Evolutionary conservation across 768 basidiomycete genomes (phyloP), one percentile per base, ranked within the genome.

Genomic region (Auricularia auricula-judae): DNA sequence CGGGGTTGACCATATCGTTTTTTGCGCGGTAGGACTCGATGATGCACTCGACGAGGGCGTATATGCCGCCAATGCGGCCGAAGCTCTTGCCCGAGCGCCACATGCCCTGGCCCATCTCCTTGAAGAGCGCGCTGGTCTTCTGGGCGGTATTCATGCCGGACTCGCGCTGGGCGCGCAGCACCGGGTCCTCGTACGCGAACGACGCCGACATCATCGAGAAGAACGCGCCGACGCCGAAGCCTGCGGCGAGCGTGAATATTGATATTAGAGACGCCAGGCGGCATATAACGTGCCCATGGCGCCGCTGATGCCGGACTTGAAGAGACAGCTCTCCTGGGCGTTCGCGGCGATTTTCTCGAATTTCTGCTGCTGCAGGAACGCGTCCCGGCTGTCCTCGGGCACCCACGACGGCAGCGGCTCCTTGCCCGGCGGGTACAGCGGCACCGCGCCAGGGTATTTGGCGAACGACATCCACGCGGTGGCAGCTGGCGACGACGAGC

Each of bases 161-260:
- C 68, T 64, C 39, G 62, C 65, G 80, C 79, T 70, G 82, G 60
- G 84, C 78, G 36, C 90, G 86, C 42, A 91, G 81, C 56, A 92
- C 77, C 11, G 95, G 94, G 73, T 98, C 95, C 74, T 98, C 96
- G 72, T 97, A 96, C 39, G 89, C 88, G 73, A 98, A 95, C 35
- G 93, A 92, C 21, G 93, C 81, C 39, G 91, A 92, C 96, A 98
- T 98, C 65, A 98, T 81, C 1, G 93, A 93, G 78, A 98, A 92
- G 80, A 98, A 94, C 36, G 88, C 94, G 65, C 96, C 96, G 53
- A 97, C 82, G 11, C 83, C 95, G 69, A 98, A 86, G 59, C 96
- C 95, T 97, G 67, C 33, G 10, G 65, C 44, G 43, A 61, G 68
- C 21, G 39, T 60, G 63, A 58, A 21, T 29, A 53, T 36, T 44